These are phyloP conservation scores for Globisporangium cylindrosporum DNA, from an alignment of 352 stramenopile species.

Conservation along the genomic window DNA sequence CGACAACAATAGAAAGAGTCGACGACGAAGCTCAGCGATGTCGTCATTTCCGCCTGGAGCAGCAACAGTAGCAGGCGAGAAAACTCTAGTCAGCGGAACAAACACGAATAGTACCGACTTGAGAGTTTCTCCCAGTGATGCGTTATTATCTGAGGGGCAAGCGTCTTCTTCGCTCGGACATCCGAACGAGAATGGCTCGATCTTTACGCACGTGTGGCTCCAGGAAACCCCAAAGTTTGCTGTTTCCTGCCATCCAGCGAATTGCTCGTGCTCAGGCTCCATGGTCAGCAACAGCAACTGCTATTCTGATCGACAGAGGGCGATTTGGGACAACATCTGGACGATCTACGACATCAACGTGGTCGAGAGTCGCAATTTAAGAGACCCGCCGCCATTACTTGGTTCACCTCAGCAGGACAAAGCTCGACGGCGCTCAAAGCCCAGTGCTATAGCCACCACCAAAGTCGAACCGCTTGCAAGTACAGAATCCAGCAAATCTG, in stretches of 20 bases:
- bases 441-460: background rate
- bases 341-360: slow-evolving; percentile 18
- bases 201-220: slow-evolving; percentile 17
- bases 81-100: too few species aligned
- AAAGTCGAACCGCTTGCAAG: background rate
- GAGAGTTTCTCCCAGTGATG: background rate
- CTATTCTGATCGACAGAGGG: background rate
- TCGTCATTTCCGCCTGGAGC: background rate
- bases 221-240: background rate
- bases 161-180: background rate
- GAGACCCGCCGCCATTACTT: background rate
- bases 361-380: background rate
- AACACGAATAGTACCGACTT: background rate
- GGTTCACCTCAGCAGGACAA: background rate
- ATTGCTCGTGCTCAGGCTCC: background rate
- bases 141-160: background rate
- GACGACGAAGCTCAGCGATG: background rate
- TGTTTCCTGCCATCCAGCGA: slow-evolving; percentile 7
- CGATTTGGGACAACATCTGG: slow-evolving; percentile 19
- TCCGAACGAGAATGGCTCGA: background rate
- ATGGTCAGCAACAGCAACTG: background rate
- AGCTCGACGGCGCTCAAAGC: background rate
- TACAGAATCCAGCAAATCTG: background rate
- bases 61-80: background rate
- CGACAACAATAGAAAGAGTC: background rate